These are phyloP conservation scores for Penicillium pancosmium DNA, from an alignment of 495 filamentous ascomycete genomes.

Conservation along the genomic window DNA sequence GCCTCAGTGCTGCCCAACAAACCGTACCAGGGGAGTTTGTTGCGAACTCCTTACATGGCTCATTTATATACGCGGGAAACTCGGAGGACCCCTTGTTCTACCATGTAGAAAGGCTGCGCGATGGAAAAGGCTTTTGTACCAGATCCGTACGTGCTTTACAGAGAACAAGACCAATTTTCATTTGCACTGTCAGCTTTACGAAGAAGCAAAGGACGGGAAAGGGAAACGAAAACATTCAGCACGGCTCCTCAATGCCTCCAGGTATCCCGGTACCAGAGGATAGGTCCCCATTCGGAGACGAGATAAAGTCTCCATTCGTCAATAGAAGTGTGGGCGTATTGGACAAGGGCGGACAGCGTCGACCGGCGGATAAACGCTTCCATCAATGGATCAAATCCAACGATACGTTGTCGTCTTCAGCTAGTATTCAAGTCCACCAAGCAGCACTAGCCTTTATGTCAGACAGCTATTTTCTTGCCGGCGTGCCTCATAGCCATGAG, in stretches of 20 bases:
- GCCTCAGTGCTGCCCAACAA: slow-evolving; percentile 71
- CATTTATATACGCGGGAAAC: slow-evolving; percentile 83
- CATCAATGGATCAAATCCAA: not conserved
- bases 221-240: not conserved
- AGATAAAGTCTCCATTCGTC: not conserved
- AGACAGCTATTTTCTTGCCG: slow-evolving; percentile 67
- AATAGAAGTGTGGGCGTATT: not conserved
- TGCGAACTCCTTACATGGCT: slow-evolving; percentile 87
- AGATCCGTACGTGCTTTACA: slow-evolving; percentile 83
- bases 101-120: slow-evolving; percentile 78
- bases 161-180: slow-evolving; percentile 22
- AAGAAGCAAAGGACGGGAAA: not conserved
- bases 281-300: not conserved
- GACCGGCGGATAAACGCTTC: not conserved
- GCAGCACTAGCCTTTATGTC: slow-evolving; percentile 83
- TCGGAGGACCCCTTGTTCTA: slow-evolving; percentile 76
- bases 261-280: not conserved
- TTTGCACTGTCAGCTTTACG: not conserved
- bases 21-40: slow-evolving; percentile 71
- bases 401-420: not conserved
- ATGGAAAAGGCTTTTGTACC: slow-evolving; percentile 77
- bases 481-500: slow-evolving; percentile 47
- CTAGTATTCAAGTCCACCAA: slow-evolving; percentile 58
- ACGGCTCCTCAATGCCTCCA: not conserved
- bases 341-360: not conserved